Base-by-base conservation (phyloP, 2,329 filamentous ascomycete species). In the Pestalotiopsis sp. region DNA sequence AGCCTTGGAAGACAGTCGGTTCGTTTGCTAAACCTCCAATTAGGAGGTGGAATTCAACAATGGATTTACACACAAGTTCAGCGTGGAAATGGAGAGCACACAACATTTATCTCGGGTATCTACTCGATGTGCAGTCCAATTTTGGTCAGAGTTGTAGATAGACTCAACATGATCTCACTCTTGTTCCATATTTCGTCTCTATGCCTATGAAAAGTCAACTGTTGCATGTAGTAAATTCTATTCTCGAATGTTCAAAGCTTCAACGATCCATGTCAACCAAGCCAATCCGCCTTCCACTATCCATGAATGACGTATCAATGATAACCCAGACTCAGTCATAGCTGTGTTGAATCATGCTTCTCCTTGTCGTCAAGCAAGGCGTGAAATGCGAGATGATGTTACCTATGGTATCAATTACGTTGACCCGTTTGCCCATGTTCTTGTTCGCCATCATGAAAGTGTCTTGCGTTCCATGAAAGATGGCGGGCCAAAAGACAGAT, bases 1-100 rank as follows among this genome's bases (percentile, higher is more conserved):
- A 67, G 57, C 66, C 57, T 67, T 63, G 66, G 52, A 67, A 67
- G 65, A 67, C 58, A 52, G 66, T 67, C 39, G 39, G 57, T 67
- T 67, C 59, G 59, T 61, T 61, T 61, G 59, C 59, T 61, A 17
- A 36, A 39, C 59, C 59, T 61, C 59, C 14, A 17, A n/a, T 61
- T 61, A n/a, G 27, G 59, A 61, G 59, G 59, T 39, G 59, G 59
- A 61, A 36, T 36, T 61, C 27, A 61, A 61, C 59, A 61, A 27
- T 59, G 27, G 59, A 61, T 52, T 31, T 31, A 58, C 7, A 23
- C 36, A 61, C 25, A 36, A 39, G n/a, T 61, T 36, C n/a, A 17
- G 20, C 45, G 17, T 52, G 45, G n/a, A 52, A 52, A 52, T 7
- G 17, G 45, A 52, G 45, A 52, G 20, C 11, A 52, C 14, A 14